Evolutionary conservation across 2,329 filamentous ascomycete species (phyloP), one percentile per base, ranked within the genome.

Genomic region (Aspergillus fijiensis): DNA sequence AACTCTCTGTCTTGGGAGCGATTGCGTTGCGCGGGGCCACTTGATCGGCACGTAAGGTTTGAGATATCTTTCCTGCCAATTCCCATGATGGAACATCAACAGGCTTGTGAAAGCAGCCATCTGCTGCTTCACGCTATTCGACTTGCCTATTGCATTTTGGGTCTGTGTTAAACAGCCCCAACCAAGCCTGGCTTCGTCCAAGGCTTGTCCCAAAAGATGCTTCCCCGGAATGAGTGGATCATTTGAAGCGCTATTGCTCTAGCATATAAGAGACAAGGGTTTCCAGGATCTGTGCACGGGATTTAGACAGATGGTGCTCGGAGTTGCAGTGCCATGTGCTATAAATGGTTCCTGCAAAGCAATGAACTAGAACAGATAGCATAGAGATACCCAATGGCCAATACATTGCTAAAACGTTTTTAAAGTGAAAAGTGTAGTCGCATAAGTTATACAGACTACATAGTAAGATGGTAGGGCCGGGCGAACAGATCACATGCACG

Each of bases 21-120:
- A 96, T 97, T 85, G 91, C 92, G 1, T 74, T 95, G 66, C 86
- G 90, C 65, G 89, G 89, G 61, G 76, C 79, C 25, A 76, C 77
- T 59, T 77, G 68, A 77, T 60, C 39, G 21, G 19, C 5, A 14
- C 2, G 51, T 23, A 14, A 19, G 11, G n/a, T 12, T 23, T 21
- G 7, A 33, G 42, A 51, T 14, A 39, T 19, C 25, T 53, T 5
- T 54, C 31, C 14, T 21, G 12, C 21, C 33, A 45, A 57, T 58
- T 6, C 50, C 21, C 42, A 45, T 39, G 27, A 21, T 52, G 3
- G 33, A 14, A 42, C 25, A 45, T 23, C 27, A 19, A 16, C 42
- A 33, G 45, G 11, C 39, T 19, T 45, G 39, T 45, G 39, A 14
- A 19, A 19, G 16, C n/a, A 45, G 39, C 39, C 16, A 19, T 45